These are phyloP conservation scores for Penicillium salamii DNA, from an alignment of 495 filamentous ascomycete genomes.

Conservation along the genomic window DNA sequence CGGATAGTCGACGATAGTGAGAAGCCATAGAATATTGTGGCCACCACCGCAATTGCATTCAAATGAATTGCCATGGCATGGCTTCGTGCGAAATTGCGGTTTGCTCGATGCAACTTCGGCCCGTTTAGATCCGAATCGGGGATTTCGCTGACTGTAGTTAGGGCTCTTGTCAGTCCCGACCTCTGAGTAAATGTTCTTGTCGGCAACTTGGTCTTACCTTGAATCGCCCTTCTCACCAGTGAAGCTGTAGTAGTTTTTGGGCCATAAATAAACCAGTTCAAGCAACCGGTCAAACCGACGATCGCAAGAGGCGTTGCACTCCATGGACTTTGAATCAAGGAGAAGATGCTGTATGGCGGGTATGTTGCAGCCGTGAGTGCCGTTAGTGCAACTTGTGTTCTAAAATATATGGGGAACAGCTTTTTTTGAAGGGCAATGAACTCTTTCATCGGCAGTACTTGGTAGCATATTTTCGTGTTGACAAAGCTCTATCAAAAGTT, in stretches of 20 bases:
- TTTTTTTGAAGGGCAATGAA: conserved; percentile 52
- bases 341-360: conserved; percentile 40
- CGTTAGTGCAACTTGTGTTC: conserved; percentile 39
- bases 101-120: conserved; percentile 36
- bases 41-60: conserved; percentile 49
- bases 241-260: conserved; percentile 42
- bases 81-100: conserved; percentile 42
- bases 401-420: conserved; percentile 55
- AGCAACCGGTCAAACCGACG: conserved; percentile 32
- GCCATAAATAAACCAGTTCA: conserved; percentile 49
- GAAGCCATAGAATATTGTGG: conserved; percentile 51
- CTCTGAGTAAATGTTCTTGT: no score
- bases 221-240: conserved; percentile 43
- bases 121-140: conserved; percentile 11
- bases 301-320: conserved; percentile 40
- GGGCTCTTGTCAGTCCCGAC: no score
- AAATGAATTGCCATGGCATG: conserved; percentile 58
- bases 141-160: conserved; percentile 14
- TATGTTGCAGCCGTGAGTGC: conserved; percentile 43
- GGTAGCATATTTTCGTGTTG: conserved; percentile 50
- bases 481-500: conserved; percentile 40
- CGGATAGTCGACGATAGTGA: conserved; percentile 33
- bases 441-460: conserved; percentile 41
- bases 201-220: no score
- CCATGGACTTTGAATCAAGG: conserved; percentile 27